Evolutionary conservation across 768 basidiomycete genomes (phyloP).

Genomic region (Pleurotus eryngii): DNA sequence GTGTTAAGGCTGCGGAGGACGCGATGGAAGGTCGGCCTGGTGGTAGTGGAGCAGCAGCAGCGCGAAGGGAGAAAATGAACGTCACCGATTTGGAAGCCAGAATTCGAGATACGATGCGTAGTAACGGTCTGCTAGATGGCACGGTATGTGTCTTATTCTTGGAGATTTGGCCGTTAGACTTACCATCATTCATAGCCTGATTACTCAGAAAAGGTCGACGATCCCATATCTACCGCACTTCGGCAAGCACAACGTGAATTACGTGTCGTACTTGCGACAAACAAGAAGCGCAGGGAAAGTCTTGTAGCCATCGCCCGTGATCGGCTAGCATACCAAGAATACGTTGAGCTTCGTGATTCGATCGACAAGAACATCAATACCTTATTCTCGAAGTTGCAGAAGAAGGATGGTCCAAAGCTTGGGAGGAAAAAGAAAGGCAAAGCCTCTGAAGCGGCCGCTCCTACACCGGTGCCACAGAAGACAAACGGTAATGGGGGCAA

Average conservation of each 20-base stretch:
- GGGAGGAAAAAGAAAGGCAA: slow-evolving; percentile 76
- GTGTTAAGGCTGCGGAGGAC: slow-evolving; percentile 80
- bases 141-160: slow-evolving; percentile 49
- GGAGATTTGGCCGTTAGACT: not conserved
- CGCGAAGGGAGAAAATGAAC: slow-evolving; percentile 70
- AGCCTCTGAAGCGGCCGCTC: slow-evolving; percentile 21
- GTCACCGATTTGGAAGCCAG: slow-evolving; percentile 77
- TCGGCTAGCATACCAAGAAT: slow-evolving; percentile 89
- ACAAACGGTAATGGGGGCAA: slow-evolving; percentile 26
- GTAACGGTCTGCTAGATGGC: slow-evolving; percentile 65
- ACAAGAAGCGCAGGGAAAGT: slow-evolving; percentile 78
- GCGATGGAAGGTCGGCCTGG: slow-evolving; percentile 83
- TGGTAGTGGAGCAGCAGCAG: slow-evolving; percentile 74
- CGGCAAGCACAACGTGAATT: slow-evolving; percentile 86
- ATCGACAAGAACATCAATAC: slow-evolving; percentile 82
- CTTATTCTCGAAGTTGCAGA: slow-evolving; percentile 76
- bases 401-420: slow-evolving; percentile 73
- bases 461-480: slow-evolving; percentile 23
- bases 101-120: slow-evolving; percentile 73
- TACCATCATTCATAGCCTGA: slow-evolving; percentile 49
- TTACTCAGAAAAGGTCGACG: slow-evolving; percentile 79
- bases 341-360: slow-evolving; percentile 77
- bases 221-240: slow-evolving; percentile 88
- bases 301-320: slow-evolving; percentile 77
- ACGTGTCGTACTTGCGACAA: slow-evolving; percentile 69